Conservation (phyloP, 75 land plant genomes). For the Azolla pinnata region DNA sequence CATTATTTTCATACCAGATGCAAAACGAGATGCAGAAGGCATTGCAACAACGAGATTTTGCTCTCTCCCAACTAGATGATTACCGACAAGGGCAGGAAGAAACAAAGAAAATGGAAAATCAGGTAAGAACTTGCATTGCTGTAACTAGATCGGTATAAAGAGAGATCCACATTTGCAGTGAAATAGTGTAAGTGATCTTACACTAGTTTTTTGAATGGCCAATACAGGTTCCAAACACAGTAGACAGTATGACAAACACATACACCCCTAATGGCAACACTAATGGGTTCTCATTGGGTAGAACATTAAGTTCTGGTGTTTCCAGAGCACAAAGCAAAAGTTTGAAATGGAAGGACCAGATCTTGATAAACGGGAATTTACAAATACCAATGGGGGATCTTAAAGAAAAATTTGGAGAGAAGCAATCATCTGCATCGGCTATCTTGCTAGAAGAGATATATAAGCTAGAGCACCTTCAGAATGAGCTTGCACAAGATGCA, state of each 20-base stretch:
- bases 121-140: background rate
- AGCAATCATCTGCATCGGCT: background rate
- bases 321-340: too few relatives aligned
- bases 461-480: slow-evolving; percentile 85
- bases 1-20: slow-evolving; percentile 28
- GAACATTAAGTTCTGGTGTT: too few relatives aligned
- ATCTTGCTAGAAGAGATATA: slow-evolving; percentile 89
- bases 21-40: slow-evolving; percentile 66
- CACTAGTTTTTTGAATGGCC: too few relatives aligned
- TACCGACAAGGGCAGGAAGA: background rate
- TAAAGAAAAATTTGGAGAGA: background rate
- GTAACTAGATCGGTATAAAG: too few relatives aligned
- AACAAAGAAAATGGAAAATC: background rate
- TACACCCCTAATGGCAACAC: too few relatives aligned
- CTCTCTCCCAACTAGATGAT: slow-evolving; percentile 68
- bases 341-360: too few relatives aligned
- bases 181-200: too few relatives aligned
- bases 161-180: too few relatives aligned
- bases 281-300: too few relatives aligned
- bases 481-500: slow-evolving; percentile 91
- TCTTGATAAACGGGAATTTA: background rate
- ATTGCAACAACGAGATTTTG: slow-evolving; percentile 66
- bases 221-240: too few relatives aligned
- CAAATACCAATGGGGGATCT: background rate
- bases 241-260: too few relatives aligned